Evolutionary conservation across 371 early-diverging fungal genomes (phyloP), one percentile per base, ranked within the genome.

Genomic region (Coemansia sp.): DNA sequence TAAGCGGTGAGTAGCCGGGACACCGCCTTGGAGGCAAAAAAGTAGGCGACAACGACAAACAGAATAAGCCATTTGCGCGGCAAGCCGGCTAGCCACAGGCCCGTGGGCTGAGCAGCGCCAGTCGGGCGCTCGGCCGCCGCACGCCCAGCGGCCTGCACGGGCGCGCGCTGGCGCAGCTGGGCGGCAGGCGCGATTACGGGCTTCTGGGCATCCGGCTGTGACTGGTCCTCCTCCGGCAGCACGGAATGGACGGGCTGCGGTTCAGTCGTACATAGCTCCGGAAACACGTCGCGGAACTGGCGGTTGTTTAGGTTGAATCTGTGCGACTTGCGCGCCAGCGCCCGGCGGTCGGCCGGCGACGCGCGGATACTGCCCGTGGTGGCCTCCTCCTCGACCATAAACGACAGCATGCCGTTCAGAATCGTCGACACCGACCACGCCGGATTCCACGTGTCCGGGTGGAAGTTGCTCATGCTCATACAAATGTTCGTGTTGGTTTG

Each of bases 351-450:
- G 13, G 84, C 80, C 42, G 78, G 68, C 1, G 93, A 84, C 9
- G 93, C 89, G 38, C 84, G 85, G 57, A 96, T 88, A 62, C 93
- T 91, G 40, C 98, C 98, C 0, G 96, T 94, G 1, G 96, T 95
- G 4, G 88, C 85, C 61, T 93, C 93, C 55, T 95, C 93, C 60
- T 90, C 90, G 63, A 93, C 93, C 98, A 98, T 98, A 76, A 98
- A 98, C 55, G 90, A 90, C 67, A 97, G 77, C 51, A 97, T 78
- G 4, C 99, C 99, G 59, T 90, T 95, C 57, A 98, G 78, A 55
- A 98, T 96, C 0, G 97, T 95, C 5, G 94, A 80, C 7, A 96
- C 96, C 42, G 92, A 91, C 99, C 97, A 96, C 55, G 92, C 90
- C 4, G 97, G 97, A 77, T 96, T 98, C 98, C 97, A 98, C 40